Evolutionary conservation across 495 filamentous ascomycete species (phyloP).

Genomic region (Xylaria cubensis): DNA sequence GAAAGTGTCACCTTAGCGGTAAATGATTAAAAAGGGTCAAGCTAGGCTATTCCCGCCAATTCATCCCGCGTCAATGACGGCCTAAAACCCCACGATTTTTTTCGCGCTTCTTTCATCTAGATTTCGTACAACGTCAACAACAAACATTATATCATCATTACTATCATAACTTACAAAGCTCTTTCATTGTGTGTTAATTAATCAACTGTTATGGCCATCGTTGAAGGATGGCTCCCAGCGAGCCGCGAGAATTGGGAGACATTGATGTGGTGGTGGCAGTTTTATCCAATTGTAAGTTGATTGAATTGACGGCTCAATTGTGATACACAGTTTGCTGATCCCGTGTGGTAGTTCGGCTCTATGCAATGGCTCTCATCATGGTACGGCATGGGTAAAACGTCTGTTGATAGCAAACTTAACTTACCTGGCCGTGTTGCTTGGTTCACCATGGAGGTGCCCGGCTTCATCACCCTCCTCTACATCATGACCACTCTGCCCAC

Average conservation of each 20-base stretch:
- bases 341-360: slow-evolving; percentile 55
- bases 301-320: not conserved
- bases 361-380: slow-evolving; percentile 68
- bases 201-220: slow-evolving; percentile 38
- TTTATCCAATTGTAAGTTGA: slow-evolving; percentile 49
- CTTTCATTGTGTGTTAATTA: too few relatives aligned
- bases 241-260: slow-evolving; percentile 57
- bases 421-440: slow-evolving; percentile 87
- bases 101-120: not conserved
- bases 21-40: slow-evolving; percentile 9
- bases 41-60: slow-evolving; percentile 7
- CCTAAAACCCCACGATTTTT: slow-evolving; percentile 14
- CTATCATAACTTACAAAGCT: too few relatives aligned
- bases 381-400: slow-evolving; percentile 89
- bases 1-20: not conserved
- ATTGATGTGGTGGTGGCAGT: slow-evolving; percentile 60
- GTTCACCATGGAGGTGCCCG: slow-evolving; percentile 84
- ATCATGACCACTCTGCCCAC: slow-evolving; percentile 70
- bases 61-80: not conserved
- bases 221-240: slow-evolving; percentile 59
- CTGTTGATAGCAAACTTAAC: slow-evolving; percentile 72
- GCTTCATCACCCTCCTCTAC: slow-evolving; percentile 78
- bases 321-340: slow-evolving; percentile 13
- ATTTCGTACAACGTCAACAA: not conserved
- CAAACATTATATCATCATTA: not conserved